Conservation (phyloP, 805 yeast species). For the Hanseniaspora jakobsenii region DNA sequence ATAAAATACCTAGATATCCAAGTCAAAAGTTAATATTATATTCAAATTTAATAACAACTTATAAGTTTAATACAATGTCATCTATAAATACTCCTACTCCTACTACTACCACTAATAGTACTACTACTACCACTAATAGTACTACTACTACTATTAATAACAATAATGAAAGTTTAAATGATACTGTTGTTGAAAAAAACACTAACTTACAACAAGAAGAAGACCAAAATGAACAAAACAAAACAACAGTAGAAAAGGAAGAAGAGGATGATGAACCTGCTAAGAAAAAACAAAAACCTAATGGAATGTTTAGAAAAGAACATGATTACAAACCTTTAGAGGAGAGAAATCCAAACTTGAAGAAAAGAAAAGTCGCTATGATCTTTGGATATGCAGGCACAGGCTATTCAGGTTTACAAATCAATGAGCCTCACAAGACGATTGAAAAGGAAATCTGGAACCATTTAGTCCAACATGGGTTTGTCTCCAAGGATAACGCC, state of each 20-base stretch:
- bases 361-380: constrained; percentile 82
- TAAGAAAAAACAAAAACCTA: constrained; percentile 17
- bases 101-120: too few species aligned
- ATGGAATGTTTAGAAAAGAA: constrained; percentile 15
- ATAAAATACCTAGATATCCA: too few species aligned
- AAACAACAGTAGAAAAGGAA: constrained; percentile 20
- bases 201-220: too few species aligned
- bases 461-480: constrained; percentile 79
- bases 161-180: not conserved
- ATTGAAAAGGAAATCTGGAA: constrained; percentile 80
- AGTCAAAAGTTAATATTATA: too few species aligned
- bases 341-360: constrained; percentile 52
- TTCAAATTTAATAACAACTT: too few species aligned
- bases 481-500: constrained; percentile 73
- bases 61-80: too few species aligned
- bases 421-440: constrained; percentile 76
- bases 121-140: too few species aligned
- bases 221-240: too few species aligned
- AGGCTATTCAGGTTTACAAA: constrained; percentile 93
- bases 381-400: constrained; percentile 92
- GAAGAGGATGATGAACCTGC: constrained; percentile 8
- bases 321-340: constrained; percentile 33
- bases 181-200: too few species aligned
- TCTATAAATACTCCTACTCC: too few species aligned
- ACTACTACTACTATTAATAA: too few species aligned